Conservation (phyloP, 2,329 filamentous ascomycete species). For the Microdochium trichocladiopsis region DNA sequence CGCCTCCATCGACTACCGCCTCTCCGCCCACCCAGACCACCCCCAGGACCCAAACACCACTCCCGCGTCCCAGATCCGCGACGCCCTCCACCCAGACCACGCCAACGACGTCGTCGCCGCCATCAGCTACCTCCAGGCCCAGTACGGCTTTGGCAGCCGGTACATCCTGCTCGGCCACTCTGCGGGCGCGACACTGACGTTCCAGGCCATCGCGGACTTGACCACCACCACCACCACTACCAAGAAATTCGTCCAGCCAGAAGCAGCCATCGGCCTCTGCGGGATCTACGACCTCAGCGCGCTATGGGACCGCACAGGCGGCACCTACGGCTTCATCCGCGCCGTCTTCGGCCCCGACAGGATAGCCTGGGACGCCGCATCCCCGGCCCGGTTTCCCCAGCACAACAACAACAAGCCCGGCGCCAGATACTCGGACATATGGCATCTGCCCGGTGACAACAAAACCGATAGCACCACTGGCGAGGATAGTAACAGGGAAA, state of each 20-base stretch:
- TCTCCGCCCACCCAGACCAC: constrained; percentile 44
- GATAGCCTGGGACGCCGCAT: constrained; percentile 43
- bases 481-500: too few species aligned
- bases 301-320: constrained; percentile 37
- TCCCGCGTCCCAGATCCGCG: constrained; percentile 24
- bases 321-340: constrained; percentile 49
- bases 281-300: constrained; percentile 61
- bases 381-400: constrained; percentile 40
- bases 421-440: constrained; percentile 27
- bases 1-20: constrained; percentile 58
- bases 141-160: constrained; percentile 30
- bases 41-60: constrained; percentile 33
- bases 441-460: constrained; percentile 22
- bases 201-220: constrained; percentile 50
- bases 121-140: constrained; percentile 38
- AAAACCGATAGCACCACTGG: too few species aligned
- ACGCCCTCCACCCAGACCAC: constrained; percentile 53
- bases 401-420: constrained; percentile 7
- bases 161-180: constrained; percentile 57
- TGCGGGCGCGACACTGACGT: constrained; percentile 55
- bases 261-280: constrained; percentile 51
- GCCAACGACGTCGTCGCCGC: constrained; percentile 47
- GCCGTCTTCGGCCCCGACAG: constrained; percentile 52
- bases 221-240: neutral
- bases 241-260: constrained; percentile 21